A percentile compares a stretch with the other conserved stretches of the same genome.
Conservation (phyloP, 2,329 filamentous ascomycete genomes). For the Kalmusia sp. region DNA sequence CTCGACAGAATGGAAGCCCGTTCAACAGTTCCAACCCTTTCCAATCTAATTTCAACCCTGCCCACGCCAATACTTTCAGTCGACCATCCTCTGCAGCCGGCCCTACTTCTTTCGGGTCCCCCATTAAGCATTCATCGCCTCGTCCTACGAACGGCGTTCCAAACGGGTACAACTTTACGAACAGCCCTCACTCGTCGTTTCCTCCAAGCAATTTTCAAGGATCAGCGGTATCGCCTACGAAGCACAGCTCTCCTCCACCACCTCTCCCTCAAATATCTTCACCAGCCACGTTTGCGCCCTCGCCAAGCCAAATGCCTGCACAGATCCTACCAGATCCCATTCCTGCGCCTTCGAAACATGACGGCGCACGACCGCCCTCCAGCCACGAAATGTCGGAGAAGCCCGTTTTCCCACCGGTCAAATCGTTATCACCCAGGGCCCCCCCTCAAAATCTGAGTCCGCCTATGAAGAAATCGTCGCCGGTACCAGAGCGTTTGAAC, state of each 20-base stretch:
- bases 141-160: slow-evolving; percentile 41
- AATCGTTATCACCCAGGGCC: slow-evolving; percentile 65
- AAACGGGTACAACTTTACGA: slow-evolving; percentile 38
- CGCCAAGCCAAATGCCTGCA: slow-evolving; percentile 39
- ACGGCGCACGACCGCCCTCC: slow-evolving; percentile 40
- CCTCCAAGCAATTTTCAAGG: slow-evolving; percentile 44
- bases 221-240: slow-evolving; percentile 47
- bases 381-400: slow-evolving; percentile 43
- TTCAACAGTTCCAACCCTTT: slow-evolving; percentile 35
- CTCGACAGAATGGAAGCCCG: slow-evolving; percentile 37
- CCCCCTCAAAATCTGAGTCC: slow-evolving; percentile 66
- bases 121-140: slow-evolving; percentile 46
- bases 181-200: slow-evolving; percentile 56
- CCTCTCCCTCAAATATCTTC: slow-evolving; percentile 42
- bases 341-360: slow-evolving; percentile 57
- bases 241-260: slow-evolving; percentile 48
- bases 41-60: slow-evolving; percentile 17
- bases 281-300: slow-evolving; percentile 35
- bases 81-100: slow-evolving; percentile 39
- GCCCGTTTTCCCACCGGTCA: slow-evolving; percentile 64
- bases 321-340: slow-evolving; percentile 44
- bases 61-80: slow-evolving; percentile 37
- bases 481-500: slow-evolving; percentile 26
- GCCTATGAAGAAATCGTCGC: slow-evolving; percentile 60
- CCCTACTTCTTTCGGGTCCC: slow-evolving; percentile 32